A percentile compares a stretch with the other conserved stretches of the same genome.
Evolutionary conservation across 208 protist genomes (phyloP).

Genomic region (Trypanosoma cruzi): DNA sequence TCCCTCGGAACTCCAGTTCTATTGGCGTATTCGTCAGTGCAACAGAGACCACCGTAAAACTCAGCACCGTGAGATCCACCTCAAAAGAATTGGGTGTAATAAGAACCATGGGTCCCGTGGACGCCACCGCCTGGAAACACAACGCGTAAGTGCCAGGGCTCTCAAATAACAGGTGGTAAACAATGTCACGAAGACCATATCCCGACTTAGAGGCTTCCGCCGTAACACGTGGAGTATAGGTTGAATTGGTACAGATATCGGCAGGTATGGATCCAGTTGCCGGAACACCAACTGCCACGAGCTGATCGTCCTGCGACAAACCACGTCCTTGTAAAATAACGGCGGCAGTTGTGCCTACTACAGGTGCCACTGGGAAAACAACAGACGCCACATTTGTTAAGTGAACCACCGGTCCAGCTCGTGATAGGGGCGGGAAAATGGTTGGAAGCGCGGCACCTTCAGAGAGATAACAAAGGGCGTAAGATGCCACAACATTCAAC

Average conservation of each 20-base stretch:
- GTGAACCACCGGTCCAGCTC: conserved; percentile 58
- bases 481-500: conserved; percentile 29
- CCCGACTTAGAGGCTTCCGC: conserved; percentile 21
- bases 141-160: conserved; percentile 63
- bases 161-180: conserved; percentile 44
- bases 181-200: conserved; percentile 32
- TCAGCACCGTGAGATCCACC: conserved; percentile 49
- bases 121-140: conserved; percentile 61
- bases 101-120: conserved; percentile 23
- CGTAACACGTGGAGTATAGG: conserved; percentile 54
- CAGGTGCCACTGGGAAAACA: conserved; percentile 30
- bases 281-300: conserved; percentile 64
- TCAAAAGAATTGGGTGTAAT: conserved; percentile 57
- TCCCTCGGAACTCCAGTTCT: conserved; percentile 55
- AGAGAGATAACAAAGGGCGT: conserved; percentile 72
- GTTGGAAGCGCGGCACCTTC: conserved; percentile 11
- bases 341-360: conserved; percentile 20
- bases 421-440: conserved; percentile 53
- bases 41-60: conserved; percentile 46
- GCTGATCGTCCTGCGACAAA: conserved; percentile 56
- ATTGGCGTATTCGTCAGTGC: conserved; percentile 50
- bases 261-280: conserved; percentile 31
- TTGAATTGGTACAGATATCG: conserved; percentile 74
- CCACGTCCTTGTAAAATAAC: conserved; percentile 66
- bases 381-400: conserved; percentile 48